phyloP scores from a whole-genome alignment of 1,284 basidiomycete genomes.

The Irpex sp. region DNA sequence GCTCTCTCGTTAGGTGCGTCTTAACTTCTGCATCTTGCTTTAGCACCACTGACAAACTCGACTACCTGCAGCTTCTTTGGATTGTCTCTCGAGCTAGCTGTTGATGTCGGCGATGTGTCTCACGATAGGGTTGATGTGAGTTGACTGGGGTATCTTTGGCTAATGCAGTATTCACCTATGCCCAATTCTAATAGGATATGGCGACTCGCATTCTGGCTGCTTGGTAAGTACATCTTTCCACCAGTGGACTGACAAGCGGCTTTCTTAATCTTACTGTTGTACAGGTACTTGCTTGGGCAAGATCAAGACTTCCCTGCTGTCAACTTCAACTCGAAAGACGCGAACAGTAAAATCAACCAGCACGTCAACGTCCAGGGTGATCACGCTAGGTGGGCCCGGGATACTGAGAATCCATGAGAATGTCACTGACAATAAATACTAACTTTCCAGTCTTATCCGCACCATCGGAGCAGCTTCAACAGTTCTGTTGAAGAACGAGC shows the following conservation, averaged over 20 bases:
- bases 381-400: constrained; percentile 45
- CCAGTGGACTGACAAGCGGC: background rate
- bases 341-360: constrained; percentile 29
- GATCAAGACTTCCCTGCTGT: constrained; percentile 54
- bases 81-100: constrained; percentile 10
- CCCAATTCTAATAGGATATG: constrained; percentile 41
- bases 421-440: constrained; percentile 5
- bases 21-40: background rate
- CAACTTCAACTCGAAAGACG: constrained; percentile 34
- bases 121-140: constrained; percentile 15
- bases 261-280: background rate
- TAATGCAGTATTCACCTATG: background rate
- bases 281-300: constrained; percentile 55
- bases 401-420: background rate
- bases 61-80: constrained; percentile 15
- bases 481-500: constrained; percentile 71
- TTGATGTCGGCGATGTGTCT: constrained; percentile 11
- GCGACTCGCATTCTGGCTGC: constrained; percentile 56
- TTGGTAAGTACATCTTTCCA: constrained; percentile 34
- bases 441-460: constrained; percentile 47
- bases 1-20: constrained; percentile 3
- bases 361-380: constrained; percentile 67
- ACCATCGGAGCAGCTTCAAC: constrained; percentile 66
- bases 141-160: background rate
- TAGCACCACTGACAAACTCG: background rate